Conservation (phyloP, 1,284 basidiomycete genomes). For the Hypsizygus ulmarius region DNA sequence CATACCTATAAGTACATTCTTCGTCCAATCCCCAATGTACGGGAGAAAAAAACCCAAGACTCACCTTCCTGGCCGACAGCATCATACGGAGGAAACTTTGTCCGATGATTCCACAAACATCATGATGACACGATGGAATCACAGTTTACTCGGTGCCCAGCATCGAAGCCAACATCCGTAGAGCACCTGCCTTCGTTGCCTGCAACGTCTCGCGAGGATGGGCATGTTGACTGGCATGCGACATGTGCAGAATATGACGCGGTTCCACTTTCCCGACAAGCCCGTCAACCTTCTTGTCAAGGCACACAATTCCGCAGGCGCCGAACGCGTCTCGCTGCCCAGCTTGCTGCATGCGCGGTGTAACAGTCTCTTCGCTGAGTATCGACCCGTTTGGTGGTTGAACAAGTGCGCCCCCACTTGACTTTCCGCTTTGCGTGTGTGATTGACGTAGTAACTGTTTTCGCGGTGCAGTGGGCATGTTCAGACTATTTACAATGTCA, state of each 20-base stretch:
- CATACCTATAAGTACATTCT: too few relatives aligned
- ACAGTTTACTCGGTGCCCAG: too few relatives aligned
- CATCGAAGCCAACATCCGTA: too few relatives aligned
- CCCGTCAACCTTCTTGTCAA: slow-evolving; percentile 33
- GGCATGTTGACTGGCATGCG: too few relatives aligned
- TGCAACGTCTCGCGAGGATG: too few relatives aligned
- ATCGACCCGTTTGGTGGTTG: slow-evolving; percentile 66
- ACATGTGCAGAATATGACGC: not conserved
- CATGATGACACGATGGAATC: too few relatives aligned
- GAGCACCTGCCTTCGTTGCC: too few relatives aligned
- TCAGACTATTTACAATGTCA: slow-evolving; percentile 63
- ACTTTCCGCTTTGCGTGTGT: not conserved
- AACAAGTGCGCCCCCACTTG: slow-evolving; percentile 43
- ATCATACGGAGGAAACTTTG: too few relatives aligned
- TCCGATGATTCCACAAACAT: too few relatives aligned
- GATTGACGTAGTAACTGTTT: not conserved
- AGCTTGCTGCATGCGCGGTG: slow-evolving; percentile 54
- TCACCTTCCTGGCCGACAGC: too few relatives aligned
- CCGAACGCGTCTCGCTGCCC: slow-evolving; percentile 40
- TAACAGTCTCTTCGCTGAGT: slow-evolving; percentile 50
- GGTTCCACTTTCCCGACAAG: slow-evolving; percentile 35
- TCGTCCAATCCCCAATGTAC: too few relatives aligned
- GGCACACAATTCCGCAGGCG: slow-evolving; percentile 24
- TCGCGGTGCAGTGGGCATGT: slow-evolving; percentile 54
- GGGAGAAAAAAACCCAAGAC: too few relatives aligned